Base-by-base conservation (phyloP, 306 rosid genomes). In the Heteromeles arbutifolia region DNA sequence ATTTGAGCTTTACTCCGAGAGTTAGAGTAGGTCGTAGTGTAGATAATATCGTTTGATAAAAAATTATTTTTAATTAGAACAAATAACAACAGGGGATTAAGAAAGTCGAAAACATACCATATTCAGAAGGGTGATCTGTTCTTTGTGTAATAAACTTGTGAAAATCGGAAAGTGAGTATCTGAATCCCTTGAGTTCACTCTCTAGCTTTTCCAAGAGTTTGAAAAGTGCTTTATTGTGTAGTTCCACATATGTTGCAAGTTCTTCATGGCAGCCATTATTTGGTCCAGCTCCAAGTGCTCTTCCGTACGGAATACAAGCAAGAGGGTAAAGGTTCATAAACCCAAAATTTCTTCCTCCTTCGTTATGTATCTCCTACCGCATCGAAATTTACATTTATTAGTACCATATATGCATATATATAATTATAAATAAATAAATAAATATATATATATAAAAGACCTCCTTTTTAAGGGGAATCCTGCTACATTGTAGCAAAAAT, bases 301-400 rank as follows among this genome's bases (percentile, higher is more conserved):
- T 74, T 19, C 31, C 8, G 9, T 0, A n/a, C 0, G 82, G 80
- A 14, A 64, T 37, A 22, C 82, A 65, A 12, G 67, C 79, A 3
- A 83, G 11, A 22, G 81, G 54, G 64, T 58, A 31, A 15, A 58
- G 3, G 39, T 39, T 78, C 26, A 57, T 19, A 17, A 74, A 59
- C 9, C 45, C 82, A 74, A 84, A 77, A 69, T 81, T 84, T 65
- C 87, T 77, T 25, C 83, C 85, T 37, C 87, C 85, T 13, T 29
- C n/a, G n/a, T 65, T 39, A 59, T 74, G 50, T 63, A 80, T 69
- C 74, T 74, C 82, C 83, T 81, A 12, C 41, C 21, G 14, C 21
- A n/a, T 28, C 24, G 25, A 14, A 29, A 43, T n/a, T 28, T 19
- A 77, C 13, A 61, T 56, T 7, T 48, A 26, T 3, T 63, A 37